phyloP scores from a whole-genome alignment of 192 early-diverging fungal genomes.

The Coemansia sp. region DNA sequence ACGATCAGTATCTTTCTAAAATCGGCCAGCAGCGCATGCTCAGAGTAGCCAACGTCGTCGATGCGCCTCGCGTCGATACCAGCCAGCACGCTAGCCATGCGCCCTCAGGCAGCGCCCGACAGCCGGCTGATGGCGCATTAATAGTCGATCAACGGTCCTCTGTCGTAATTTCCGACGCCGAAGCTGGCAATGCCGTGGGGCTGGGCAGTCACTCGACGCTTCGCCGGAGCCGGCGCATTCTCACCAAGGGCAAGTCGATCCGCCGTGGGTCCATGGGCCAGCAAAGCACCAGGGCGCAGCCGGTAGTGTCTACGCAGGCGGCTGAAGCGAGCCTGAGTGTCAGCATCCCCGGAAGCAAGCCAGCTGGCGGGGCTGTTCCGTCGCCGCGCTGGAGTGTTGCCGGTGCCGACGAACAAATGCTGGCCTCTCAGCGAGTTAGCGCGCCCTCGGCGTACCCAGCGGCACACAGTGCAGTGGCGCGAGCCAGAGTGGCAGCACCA shows the following conservation, averaged over 20 bases:
- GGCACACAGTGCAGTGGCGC: background rate
- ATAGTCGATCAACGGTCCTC: background rate
- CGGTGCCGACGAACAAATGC: background rate
- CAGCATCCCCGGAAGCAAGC: background rate
- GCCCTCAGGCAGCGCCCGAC: background rate
- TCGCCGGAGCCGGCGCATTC: constrained; percentile 41
- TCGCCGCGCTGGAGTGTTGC: constrained; percentile 7
- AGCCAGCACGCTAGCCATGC: background rate
- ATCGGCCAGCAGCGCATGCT: constrained; percentile 20
- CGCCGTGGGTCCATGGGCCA: constrained; percentile 6
- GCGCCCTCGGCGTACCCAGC: background rate
- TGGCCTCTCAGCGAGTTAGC: background rate
- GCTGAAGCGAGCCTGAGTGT: background rate
- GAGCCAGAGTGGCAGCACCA: background rate
- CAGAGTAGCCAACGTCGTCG: constrained; percentile 25
- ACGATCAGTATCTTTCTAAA: constrained; percentile 36
- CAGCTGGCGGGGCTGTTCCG: background rate
- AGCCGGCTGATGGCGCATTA: background rate
- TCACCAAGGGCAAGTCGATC: constrained; percentile 24
- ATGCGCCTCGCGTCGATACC: background rate
- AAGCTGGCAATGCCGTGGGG: background rate
- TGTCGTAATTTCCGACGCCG: background rate
- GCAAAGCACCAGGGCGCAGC: background rate
- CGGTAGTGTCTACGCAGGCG: background rate
- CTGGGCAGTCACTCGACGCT: constrained; percentile 26